A percentile compares a stretch with the other conserved stretches of the same genome.
Conservation (phyloP, 768 basidiomycete species). For the Suillus cothurnatus region DNA sequence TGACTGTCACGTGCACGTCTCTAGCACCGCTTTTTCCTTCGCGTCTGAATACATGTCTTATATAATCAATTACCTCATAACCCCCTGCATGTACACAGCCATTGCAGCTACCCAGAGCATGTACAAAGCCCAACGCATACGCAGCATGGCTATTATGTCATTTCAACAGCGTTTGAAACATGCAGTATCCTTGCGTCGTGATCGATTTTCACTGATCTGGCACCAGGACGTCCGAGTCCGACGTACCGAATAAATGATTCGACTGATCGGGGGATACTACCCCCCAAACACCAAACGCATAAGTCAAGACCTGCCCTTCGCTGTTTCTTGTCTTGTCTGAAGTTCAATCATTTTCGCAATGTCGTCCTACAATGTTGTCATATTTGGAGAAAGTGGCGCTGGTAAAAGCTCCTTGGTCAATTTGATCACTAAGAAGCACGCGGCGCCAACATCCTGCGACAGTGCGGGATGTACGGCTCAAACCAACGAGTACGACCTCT, state of each 20-base stretch:
- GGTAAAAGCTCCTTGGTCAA: constrained; percentile 2
- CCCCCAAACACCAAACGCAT: not conserved
- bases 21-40: not conserved
- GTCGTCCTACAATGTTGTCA: not conserved
- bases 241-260: not conserved
- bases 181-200: not conserved
- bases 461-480: not conserved
- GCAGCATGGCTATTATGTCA: not conserved
- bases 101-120: too few species aligned
- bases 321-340: not conserved
- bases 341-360: not conserved
- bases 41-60: too few species aligned
- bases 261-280: not conserved
- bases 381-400: not conserved
- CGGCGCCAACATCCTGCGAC: not conserved
- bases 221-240: not conserved
- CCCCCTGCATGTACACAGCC: not conserved
- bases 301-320: not conserved
- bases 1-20: not conserved
- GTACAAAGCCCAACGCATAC: not conserved
- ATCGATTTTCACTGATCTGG: not conserved
- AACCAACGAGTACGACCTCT: not conserved
- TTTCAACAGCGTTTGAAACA: not conserved
- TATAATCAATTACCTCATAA: too few species aligned
- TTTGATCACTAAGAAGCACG: constrained; percentile 15